Evolutionary conservation across 2,329 filamentous ascomycete genomes (phyloP).

Genomic region (Botryotinia globosa): DNA sequence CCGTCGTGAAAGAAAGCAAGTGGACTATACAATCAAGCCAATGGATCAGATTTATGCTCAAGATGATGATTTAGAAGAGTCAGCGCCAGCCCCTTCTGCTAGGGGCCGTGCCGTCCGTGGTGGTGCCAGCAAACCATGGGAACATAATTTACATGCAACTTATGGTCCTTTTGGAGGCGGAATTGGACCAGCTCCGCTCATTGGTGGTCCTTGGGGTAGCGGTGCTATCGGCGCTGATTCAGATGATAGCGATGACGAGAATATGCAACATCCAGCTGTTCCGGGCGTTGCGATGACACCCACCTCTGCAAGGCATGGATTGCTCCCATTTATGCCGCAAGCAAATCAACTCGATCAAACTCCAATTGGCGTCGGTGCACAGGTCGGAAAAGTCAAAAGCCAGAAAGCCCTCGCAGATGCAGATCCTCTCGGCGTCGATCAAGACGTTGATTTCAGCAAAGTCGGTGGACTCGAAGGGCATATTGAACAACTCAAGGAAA

Average conservation of each 20-base stretch:
- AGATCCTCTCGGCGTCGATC: slow-evolving; percentile 88
- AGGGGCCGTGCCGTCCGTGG: slow-evolving; percentile 60
- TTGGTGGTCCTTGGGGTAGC: slow-evolving; percentile 68
- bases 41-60: slow-evolving; percentile 67
- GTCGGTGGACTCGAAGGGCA: slow-evolving; percentile 91
- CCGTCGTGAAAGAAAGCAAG: slow-evolving; percentile 59
- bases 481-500: slow-evolving; percentile 97
- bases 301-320: slow-evolving; percentile 48
- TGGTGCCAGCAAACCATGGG: slow-evolving; percentile 51
- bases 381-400: slow-evolving; percentile 91
- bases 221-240: slow-evolving; percentile 80
- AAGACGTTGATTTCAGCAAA: slow-evolving; percentile 89
- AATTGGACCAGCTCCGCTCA: slow-evolving; percentile 52
- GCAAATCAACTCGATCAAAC: slow-evolving; percentile 55
- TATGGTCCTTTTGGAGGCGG: slow-evolving; percentile 91
- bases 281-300: slow-evolving; percentile 67
- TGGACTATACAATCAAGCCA: slow-evolving; percentile 84
- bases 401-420: slow-evolving; percentile 89
- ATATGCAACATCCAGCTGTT: slow-evolving; percentile 57
- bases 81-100: slow-evolving; percentile 66
- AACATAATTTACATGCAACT: slow-evolving; percentile 82
- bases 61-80: slow-evolving; percentile 71
- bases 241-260: slow-evolving; percentile 95
- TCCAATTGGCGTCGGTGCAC: slow-evolving; percentile 65
- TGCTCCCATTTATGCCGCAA: slow-evolving; percentile 51